Evolutionary conservation across 768 basidiomycete species (phyloP), one percentile per base, ranked within the genome.

Genomic region (Amyloporia xantha): DNA sequence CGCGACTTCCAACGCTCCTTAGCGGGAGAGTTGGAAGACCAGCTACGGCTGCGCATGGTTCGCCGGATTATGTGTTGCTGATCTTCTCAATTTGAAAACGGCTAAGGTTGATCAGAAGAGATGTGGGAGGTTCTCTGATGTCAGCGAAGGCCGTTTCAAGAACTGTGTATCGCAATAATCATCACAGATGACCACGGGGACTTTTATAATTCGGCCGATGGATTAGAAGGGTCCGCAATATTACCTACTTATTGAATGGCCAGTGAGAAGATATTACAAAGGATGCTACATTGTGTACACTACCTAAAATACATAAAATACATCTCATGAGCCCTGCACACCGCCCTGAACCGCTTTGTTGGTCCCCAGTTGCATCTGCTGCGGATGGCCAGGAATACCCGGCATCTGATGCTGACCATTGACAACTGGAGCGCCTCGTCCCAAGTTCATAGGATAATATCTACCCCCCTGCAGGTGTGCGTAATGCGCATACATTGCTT

Each of bases 321-420:
- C 48, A 47, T 9, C 5, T 54, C 53, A 60, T 35, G 57, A 53
- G 10, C 59, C 62, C 56, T 61, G 63, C 56, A 58, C 55, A 21
- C 57, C 58, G 3, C 56, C 57, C 43, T 54, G 61, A 37, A 41
- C 51, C 28, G 59, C 48, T 49, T 60, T 58, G 49, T 47, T 56
- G 27, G 53, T 43, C 6, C 49, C 54, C 46, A 53, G 44, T 49
- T 54, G 56, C 58, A 57, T 56, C 52, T 61, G 60, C 51, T 58
- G 55, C 47, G 56, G 28, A 44, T 58, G 50, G 33, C 53, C 53
- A 37, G 50, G 46, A 51, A 59, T 47, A 24, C 42, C 46, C 25
- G 50, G 44, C 49, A 49, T 48, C 47, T 54, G 49, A 28, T 43
- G 53, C 50, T 57, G 51, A 11, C 51, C 54, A 44, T 53, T 56